Evolutionary conservation across 2,329 filamentous ascomycete species (phyloP).

Genomic region (Xylariaceae sp.): DNA sequence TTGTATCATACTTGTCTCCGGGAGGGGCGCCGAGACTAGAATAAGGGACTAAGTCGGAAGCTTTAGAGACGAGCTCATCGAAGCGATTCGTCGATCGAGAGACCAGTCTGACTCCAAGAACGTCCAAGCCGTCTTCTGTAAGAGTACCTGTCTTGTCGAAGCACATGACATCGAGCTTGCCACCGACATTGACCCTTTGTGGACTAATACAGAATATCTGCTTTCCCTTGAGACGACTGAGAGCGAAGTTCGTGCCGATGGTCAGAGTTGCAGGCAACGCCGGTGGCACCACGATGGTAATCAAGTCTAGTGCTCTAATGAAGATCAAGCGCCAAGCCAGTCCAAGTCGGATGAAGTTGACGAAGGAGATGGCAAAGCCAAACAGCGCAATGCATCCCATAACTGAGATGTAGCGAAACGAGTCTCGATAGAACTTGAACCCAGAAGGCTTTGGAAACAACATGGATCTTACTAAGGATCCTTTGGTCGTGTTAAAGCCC

Average conservation of each 20-base stretch:
- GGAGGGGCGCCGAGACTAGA: slow-evolving; percentile 28
- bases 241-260: slow-evolving; percentile 93
- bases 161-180: slow-evolving; percentile 92
- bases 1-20: slow-evolving; percentile 33
- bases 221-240: slow-evolving; percentile 78
- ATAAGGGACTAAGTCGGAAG: slow-evolving; percentile 52
- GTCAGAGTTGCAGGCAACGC: slow-evolving; percentile 91
- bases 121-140: slow-evolving; percentile 92
- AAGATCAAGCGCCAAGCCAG: slow-evolving; percentile 88
- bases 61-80: slow-evolving; percentile 67
- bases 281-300: slow-evolving; percentile 95
- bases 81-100: slow-evolving; percentile 59
- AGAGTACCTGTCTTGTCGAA: slow-evolving; percentile 99
- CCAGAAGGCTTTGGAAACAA: slow-evolving; percentile 96
- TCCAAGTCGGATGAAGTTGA: slow-evolving; percentile 84
- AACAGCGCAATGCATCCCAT: slow-evolving; percentile 83
- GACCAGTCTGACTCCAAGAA: slow-evolving; percentile 80
- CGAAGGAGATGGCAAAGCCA: slow-evolving; percentile 83
- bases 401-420: slow-evolving; percentile 94
- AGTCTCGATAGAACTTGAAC: slow-evolving; percentile 98
- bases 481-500: slow-evolving; percentile 97
- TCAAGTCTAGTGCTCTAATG: slow-evolving; percentile 85
- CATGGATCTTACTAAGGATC: slow-evolving; percentile 93
- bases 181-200: slow-evolving; percentile 92
- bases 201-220: slow-evolving; percentile 97